Conservation (phyloP, 306 rosid species). For the Malus orientalis region DNA sequence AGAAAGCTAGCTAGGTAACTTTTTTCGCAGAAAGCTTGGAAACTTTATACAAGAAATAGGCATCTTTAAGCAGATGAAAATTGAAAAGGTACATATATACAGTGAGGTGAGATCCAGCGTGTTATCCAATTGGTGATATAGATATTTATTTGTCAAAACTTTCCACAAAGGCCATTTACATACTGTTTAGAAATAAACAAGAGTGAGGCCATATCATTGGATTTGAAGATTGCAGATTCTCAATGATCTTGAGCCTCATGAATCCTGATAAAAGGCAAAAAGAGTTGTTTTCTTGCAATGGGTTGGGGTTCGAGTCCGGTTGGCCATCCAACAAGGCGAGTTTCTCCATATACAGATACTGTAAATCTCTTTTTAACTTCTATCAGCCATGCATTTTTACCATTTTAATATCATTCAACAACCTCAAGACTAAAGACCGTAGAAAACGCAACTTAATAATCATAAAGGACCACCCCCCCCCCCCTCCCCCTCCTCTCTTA, state of each 20-base stretch:
- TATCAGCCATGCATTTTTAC: background rate
- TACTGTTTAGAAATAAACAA: background rate
- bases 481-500: too few species aligned
- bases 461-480: too few species aligned
- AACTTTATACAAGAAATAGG: background rate
- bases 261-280: background rate
- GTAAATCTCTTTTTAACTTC: background rate
- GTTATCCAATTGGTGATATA: too few species aligned
- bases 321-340: background rate
- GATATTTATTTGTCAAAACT: background rate
- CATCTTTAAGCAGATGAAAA: background rate
- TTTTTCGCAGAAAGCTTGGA: background rate
- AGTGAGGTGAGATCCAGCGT: too few species aligned
- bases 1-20: background rate
- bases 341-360: background rate
- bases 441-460: too few species aligned
- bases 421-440: background rate
- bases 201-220: background rate
- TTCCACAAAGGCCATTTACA: background rate
- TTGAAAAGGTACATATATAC: too few species aligned
- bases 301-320: background rate
- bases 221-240: background rate
- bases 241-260: background rate
- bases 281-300: background rate
- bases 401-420: background rate